Conservation (phyloP, 75 land plant genomes). For the Gnetum montanum region DNA sequence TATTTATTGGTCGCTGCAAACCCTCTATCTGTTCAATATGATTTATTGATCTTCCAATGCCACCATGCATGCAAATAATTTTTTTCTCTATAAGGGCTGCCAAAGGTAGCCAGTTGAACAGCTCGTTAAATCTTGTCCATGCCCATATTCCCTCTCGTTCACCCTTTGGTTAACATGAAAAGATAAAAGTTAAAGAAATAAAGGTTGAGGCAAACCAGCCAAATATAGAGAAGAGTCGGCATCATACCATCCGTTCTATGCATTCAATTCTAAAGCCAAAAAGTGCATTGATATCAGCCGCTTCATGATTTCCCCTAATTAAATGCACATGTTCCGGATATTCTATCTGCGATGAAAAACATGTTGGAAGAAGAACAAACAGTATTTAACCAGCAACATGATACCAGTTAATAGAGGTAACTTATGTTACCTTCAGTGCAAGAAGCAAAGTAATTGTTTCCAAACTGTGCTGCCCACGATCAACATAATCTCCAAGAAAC, state of each 20-base stretch:
- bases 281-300: constrained; percentile 89
- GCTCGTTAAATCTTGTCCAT: constrained; percentile 85
- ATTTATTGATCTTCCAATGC: constrained; percentile 83
- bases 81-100: constrained; percentile 77
- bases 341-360: constrained; percentile 53
- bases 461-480: constrained; percentile 87
- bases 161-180: constrained; percentile 31
- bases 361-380: neutral
- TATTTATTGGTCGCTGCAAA: constrained; percentile 81
- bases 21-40: constrained; percentile 80
- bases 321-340: constrained; percentile 81
- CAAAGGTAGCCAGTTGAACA: constrained; percentile 78
- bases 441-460: constrained; percentile 81
- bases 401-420: neutral
- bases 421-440: constrained; percentile 60
- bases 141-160: constrained; percentile 90
- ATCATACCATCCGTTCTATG: constrained; percentile 94
- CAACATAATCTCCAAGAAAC: constrained; percentile 89
- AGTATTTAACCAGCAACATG: neutral
- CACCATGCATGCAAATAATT: constrained; percentile 95
- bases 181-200: neutral
- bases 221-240: neutral
- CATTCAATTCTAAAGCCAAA: constrained; percentile 92
- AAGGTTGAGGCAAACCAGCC: neutral
- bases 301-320: constrained; percentile 91